Evolutionary conservation across 257 asterid genomes (phyloP), one percentile per base, ranked within the genome.

Genomic region (Lavandula angustifolia): DNA sequence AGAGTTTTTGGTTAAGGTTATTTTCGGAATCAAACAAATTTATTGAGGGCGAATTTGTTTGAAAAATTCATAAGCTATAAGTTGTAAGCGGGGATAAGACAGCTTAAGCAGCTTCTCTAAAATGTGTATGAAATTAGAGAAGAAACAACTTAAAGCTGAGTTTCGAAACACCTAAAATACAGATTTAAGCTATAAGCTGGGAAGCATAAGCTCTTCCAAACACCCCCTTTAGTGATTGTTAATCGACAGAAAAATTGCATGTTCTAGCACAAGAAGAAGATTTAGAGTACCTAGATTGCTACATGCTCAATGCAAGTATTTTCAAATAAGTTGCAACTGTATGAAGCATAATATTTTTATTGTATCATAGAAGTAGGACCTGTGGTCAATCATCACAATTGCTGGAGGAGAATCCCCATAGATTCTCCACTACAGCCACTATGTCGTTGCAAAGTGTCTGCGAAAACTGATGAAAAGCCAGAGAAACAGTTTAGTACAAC

Each of bases 331-430:
- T 49, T 60, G 14, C 31, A 34, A 41, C 42, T 62, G 60, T 35
- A 35, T 42, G 40, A 60, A 51, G 14, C 54, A 60, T 18, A 68
- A 46, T 42, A 13, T 42, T 42, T 14, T 41, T 7, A 9, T 63
- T 50, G 40, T 35, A 17, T 52, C 49, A 76, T 60, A 70, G 73
- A 38, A 66, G 65, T 29, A 66, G 42, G 64, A 94, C 99, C 96
- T 94, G 91, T 94, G 99, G 61, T 97, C 99, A 75, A 90, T 79
- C 71, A 94, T 80, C 85, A 90, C 92, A 77, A 94, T 76, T 51
- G 99, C 96, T 60, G 99, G 96, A 71, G 91, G 92, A 66, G 96
- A 81, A 80, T 90, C 89, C 66, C 92, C 92, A 69, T 81, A 94
- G 87, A 89, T 81, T 75, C 86, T 86, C 90, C 79, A 90, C 47